Conservation (phyloP, 2,329 filamentous ascomycete species). For the Calycina marina region DNA sequence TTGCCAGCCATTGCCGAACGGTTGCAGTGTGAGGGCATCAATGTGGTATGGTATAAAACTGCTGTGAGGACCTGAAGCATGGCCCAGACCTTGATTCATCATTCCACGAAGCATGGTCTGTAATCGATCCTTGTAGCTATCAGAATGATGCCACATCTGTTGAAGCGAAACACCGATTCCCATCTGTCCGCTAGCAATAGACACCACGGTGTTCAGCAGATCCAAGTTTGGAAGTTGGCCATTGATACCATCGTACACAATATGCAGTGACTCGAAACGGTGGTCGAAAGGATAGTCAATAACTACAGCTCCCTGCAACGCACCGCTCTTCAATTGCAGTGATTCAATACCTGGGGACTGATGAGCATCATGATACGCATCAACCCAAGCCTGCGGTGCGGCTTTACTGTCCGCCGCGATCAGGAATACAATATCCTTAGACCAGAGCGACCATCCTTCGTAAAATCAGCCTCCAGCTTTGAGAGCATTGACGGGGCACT, state of each 20-base stretch:
- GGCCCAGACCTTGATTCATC: slow-evolving; percentile 78
- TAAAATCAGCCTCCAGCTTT: slow-evolving; percentile 5
- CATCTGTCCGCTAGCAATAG: slow-evolving; percentile 84
- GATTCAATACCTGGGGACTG: slow-evolving; percentile 54
- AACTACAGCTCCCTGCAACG: slow-evolving; percentile 83
- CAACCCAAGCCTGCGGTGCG: slow-evolving; percentile 91
- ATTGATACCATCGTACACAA: slow-evolving; percentile 91
- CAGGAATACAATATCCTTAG: slow-evolving; percentile 92
- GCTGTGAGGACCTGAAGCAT: slow-evolving; percentile 82
- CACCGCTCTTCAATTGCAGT: slow-evolving; percentile 79
- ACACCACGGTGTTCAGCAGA: slow-evolving; percentile 83
- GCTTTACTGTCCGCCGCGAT: slow-evolving; percentile 79
- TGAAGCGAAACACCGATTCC: slow-evolving; percentile 73
- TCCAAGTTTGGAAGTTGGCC: slow-evolving; percentile 92
- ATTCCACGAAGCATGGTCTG: slow-evolving; percentile 85
- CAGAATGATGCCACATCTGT: slow-evolving; percentile 64
- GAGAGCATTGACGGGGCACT: slow-evolving; percentile 9
- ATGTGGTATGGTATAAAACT: slow-evolving; percentile 97
- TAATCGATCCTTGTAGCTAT: slow-evolving; percentile 68
- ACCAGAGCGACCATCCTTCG: slow-evolving; percentile 87
- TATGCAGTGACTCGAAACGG: slow-evolving; percentile 74
- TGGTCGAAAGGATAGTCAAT: slow-evolving; percentile 81
- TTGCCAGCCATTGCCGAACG: slow-evolving; percentile 84
- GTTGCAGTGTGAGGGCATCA: slow-evolving; percentile 85
- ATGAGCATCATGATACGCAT: slow-evolving; percentile 91